phyloP scores from a whole-genome alignment of 2,329 filamentous ascomycete genomes.

The Cercospora berteroae region DNA sequence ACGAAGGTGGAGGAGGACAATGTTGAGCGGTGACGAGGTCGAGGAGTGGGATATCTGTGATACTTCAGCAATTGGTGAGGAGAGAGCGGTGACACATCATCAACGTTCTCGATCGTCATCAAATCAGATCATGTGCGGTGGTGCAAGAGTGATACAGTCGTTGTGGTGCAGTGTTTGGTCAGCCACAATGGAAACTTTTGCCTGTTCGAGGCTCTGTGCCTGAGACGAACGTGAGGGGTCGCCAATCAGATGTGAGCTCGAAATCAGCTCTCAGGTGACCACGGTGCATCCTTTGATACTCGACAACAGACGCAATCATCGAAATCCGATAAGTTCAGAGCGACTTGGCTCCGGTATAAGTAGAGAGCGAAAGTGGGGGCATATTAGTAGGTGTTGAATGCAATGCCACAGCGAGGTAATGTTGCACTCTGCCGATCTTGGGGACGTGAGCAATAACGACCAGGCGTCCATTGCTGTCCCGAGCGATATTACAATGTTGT shows the following conservation, averaged over 20 bases:
- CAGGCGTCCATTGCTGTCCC: neutral
- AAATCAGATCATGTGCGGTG: conserved; percentile 8
- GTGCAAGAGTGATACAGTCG: neutral
- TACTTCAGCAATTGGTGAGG: neutral
- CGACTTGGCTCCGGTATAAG: neutral
- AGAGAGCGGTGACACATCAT: conserved; percentile 11
- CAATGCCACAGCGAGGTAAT: neutral
- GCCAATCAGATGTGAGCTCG: neutral
- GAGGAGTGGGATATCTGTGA: neutral
- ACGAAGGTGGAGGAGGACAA: neutral
- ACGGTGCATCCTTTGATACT: neutral
- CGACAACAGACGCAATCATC: neutral
- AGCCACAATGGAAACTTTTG: conserved; percentile 7
- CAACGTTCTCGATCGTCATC: neutral
- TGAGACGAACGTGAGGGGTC: neutral
- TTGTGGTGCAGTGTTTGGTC: neutral
- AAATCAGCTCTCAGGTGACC: neutral
- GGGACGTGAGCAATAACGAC: neutral
- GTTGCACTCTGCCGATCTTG: neutral
- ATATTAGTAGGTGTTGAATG: neutral
- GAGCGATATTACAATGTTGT: neutral
- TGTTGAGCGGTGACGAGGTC: neutral
- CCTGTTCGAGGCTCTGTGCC: neutral
- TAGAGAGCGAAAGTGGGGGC: neutral
- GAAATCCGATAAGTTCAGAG: neutral